Conservation (phyloP, 2,329 filamentous ascomycete species). For the Tolypocladium ophioglossoides region DNA sequence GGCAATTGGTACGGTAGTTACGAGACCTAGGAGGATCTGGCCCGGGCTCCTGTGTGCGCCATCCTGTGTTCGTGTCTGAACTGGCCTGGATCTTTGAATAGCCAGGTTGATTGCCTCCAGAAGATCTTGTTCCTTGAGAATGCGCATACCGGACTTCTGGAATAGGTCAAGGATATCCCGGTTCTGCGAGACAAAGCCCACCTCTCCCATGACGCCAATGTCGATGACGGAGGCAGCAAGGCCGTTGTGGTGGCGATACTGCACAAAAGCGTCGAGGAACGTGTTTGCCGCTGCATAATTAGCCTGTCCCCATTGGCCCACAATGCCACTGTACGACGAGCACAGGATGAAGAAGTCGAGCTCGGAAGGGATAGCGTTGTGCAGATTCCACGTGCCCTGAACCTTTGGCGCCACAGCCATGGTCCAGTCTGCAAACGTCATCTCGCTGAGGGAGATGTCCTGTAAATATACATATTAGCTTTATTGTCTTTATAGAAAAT, state of each 20-base stretch:
- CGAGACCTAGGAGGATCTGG: conserved; percentile 1
- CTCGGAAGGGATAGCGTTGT: conserved; percentile 8
- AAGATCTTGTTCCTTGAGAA: conserved; percentile 10
- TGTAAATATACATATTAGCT: background rate
- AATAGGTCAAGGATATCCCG: conserved; percentile 5
- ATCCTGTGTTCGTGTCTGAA: background rate
- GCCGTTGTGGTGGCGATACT: conserved; percentile 21
- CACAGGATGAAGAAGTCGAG: conserved; percentile 25
- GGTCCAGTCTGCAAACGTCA: conserved; percentile 22
- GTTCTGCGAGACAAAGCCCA: conserved; percentile 22
- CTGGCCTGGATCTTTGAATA: background rate
- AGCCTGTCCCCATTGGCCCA: conserved; percentile 20
- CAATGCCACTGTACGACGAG: conserved; percentile 14
- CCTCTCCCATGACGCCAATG: conserved; percentile 23
- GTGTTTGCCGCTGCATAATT: conserved; percentile 29
- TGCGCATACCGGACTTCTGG: conserved; percentile 4
- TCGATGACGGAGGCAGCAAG: conserved; percentile 27
- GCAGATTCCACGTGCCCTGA: conserved; percentile 23
- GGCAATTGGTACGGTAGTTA: conserved; percentile 5
- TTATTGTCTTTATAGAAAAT: background rate
- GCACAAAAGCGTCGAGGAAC: conserved; percentile 28
- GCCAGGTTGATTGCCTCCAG: conserved; percentile 5
- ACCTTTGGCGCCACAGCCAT: conserved; percentile 18
- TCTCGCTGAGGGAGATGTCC: conserved; percentile 10
- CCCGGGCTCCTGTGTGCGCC: background rate